Evolutionary conservation across 1,284 basidiomycete species (phyloP).

Genomic region (Somion occarium): DNA sequence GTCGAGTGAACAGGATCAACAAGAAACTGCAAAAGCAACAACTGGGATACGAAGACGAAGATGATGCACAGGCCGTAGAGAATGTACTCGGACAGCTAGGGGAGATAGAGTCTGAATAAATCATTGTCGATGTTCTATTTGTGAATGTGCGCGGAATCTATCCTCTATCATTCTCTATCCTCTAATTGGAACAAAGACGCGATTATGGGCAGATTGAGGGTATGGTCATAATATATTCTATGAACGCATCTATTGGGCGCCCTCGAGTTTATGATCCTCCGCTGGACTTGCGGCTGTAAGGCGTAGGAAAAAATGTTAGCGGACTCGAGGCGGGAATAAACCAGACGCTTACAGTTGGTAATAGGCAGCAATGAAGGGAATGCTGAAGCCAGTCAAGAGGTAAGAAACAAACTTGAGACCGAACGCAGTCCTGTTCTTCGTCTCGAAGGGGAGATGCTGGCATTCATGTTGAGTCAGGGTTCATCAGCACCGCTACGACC

Average conservation of each 20-base stretch:
- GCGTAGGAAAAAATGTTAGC: neutral
- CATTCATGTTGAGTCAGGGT: neutral
- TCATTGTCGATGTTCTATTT: too few species aligned
- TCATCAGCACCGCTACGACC: constrained; percentile 1
- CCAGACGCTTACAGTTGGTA: constrained; percentile 57
- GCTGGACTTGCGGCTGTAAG: constrained; percentile 31
- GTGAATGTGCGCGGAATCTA: neutral
- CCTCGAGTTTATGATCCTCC: constrained; percentile 13
- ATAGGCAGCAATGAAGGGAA: constrained; percentile 59
- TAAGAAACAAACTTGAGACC: constrained; percentile 53
- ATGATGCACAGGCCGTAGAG: neutral
- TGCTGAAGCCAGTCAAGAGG: constrained; percentile 54
- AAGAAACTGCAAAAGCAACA: constrained; percentile 34
- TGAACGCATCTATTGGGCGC: neutral
- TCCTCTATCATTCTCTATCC: neutral
- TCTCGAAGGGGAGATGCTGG: constrained; percentile 70
- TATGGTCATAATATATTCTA: neutral
- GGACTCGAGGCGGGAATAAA: constrained; percentile 8
- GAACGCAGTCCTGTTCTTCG: constrained; percentile 50
- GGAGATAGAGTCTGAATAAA: too few species aligned
- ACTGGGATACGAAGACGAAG: constrained; percentile 10
- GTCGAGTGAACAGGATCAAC: constrained; percentile 36
- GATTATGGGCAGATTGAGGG: neutral
- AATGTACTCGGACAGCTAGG: neutral
- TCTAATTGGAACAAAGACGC: neutral